Base-by-base conservation (phyloP, 164 flowering plant species). In the Protea cynaroides region DNA sequence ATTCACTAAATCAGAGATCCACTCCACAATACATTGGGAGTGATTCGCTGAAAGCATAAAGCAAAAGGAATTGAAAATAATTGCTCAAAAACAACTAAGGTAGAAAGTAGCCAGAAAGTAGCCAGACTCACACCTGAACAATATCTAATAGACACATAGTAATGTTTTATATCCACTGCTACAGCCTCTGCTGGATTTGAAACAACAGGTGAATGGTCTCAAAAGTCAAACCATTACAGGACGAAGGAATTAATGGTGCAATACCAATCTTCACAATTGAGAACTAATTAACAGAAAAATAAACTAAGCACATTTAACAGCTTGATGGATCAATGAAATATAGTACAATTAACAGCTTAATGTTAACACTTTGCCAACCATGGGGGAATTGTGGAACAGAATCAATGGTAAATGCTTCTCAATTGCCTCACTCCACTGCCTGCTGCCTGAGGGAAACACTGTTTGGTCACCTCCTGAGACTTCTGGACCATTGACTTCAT, bases 381-480 rank as follows among this genome's bases (percentile, higher is more conserved):
- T 83, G 61, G 82, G 61, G 60, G 90, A 82, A 65, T 65, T 56
- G 69, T 94, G 91, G 29, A 57, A 52, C 19, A 89, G 25, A 63
- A 74, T 61, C 36, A 80, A 65, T 59, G 96, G 87, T 58, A 94
- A 64, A 71, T 85, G 91, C 78, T 79, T 85, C 63, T 81, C 84
- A 66, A 88, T 83, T 65, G 86, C 86, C 72, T 85, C 87, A 65
- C 62, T 51, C 99, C 99, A 91, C 64, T 82, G 81, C 73, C 76
- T 71, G 50, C 61, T 75, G 74, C 89, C 99, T 10, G 79, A 60
- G 3, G 64, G 44, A 65, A 65, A 63, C 55, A 62, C 34, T 43
- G 69, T 21, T 4, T 36, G 21, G 36, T 78, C 75, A 17, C 70
- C 73, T 58, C 64, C 56, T 24, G 75, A 46, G 60, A 70, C 64